Base-by-base conservation (phyloP, 768 basidiomycete genomes). In the Tulasnella sp. region DNA sequence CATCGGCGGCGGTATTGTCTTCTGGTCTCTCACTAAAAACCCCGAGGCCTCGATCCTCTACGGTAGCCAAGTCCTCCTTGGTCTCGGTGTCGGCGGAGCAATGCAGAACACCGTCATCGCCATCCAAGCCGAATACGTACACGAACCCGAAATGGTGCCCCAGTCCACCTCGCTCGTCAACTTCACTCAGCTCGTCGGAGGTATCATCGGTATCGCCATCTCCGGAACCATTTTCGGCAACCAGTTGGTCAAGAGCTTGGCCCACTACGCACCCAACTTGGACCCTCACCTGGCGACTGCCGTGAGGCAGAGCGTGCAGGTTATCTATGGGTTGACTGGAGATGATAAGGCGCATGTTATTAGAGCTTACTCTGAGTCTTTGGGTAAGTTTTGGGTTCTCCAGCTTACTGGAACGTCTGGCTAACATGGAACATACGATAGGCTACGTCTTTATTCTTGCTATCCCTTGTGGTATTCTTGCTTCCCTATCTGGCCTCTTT, bases 41-140 rank as follows among this genome's bases (percentile, higher is more conserved):
- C 75, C 56, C 42, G 27, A 21, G 0, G 18, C n/a, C 39, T 77
- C 81, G 3, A 75, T 83, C 76, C 81, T 86, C 44, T 82, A 85
- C 74, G 86, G 86, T 1, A 86, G 80, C 82, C 86, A 87, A 80
- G 85, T 87, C 81, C 82, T 87, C 24, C 81, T 83, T 39, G 87
- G 86, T 24, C 80, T 85, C 48, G 87, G 86, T 34, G 82, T 87
- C 72, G 86, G 87, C 10, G 80, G 83, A 3, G 76, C 81, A 21
- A 83, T 86, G 81, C 86, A 85, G n/a, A 86, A 86, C 81, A 81
- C 83, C 9, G 83, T 87, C 83, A 82, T 86, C 52, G 84, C 85
- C 8, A 85, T 86, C 12, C 87, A 87, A 76, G 86, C 85, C 36
- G 86, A 86, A 52, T 84, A 85, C 71, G 83, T 82, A 34, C 80